These are phyloP conservation scores for Globisporangium orthogonon DNA, from an alignment of 352 stramenopile genomes.

Conservation along the genomic window DNA sequence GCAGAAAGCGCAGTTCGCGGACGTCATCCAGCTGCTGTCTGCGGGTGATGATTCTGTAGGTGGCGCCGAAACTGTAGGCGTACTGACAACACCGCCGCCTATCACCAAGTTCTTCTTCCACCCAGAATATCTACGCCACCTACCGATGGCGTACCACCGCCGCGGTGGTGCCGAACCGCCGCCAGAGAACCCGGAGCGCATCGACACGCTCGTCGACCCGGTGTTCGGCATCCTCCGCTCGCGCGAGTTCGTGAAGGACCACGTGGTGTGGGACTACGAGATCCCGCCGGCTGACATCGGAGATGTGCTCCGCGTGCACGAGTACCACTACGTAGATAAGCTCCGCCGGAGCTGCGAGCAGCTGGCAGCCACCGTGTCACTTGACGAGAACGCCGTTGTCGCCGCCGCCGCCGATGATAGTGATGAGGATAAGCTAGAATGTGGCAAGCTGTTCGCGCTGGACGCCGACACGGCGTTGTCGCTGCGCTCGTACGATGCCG, in stretches of 20 bases:
- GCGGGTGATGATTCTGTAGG: neutral
- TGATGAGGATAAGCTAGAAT: slow-evolving; percentile 27
- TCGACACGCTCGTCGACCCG: slow-evolving; percentile 81
- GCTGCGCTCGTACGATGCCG: slow-evolving; percentile 65
- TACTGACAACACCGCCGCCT: slow-evolving; percentile 4
- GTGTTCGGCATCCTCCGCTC: slow-evolving; percentile 65
- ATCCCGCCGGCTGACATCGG: slow-evolving; percentile 69
- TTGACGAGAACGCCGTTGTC: neutral
- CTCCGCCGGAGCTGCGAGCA: slow-evolving; percentile 39
- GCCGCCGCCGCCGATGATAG: slow-evolving; percentile 13
- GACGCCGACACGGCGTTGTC: slow-evolving; percentile 84
- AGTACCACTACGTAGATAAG: slow-evolving; percentile 84
- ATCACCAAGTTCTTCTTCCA: slow-evolving; percentile 73
- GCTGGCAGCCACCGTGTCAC: slow-evolving; percentile 16
- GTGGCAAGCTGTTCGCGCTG: slow-evolving; percentile 33
- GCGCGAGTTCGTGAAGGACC: slow-evolving; percentile 50
- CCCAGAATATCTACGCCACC: slow-evolving; percentile 64
- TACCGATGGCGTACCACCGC: slow-evolving; percentile 62
- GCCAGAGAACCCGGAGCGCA: slow-evolving; percentile 86
- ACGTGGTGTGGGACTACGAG: slow-evolving; percentile 62
- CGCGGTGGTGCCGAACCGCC: slow-evolving; percentile 68
- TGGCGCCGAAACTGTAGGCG: slow-evolving; percentile 1
- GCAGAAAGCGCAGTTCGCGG: slow-evolving; percentile 27
- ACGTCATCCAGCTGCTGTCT: slow-evolving; percentile 22
- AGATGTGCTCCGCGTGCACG: slow-evolving; percentile 88